phyloP scores from a whole-genome alignment of 257 asterid genomes.

The Plantago ovata region DNA sequence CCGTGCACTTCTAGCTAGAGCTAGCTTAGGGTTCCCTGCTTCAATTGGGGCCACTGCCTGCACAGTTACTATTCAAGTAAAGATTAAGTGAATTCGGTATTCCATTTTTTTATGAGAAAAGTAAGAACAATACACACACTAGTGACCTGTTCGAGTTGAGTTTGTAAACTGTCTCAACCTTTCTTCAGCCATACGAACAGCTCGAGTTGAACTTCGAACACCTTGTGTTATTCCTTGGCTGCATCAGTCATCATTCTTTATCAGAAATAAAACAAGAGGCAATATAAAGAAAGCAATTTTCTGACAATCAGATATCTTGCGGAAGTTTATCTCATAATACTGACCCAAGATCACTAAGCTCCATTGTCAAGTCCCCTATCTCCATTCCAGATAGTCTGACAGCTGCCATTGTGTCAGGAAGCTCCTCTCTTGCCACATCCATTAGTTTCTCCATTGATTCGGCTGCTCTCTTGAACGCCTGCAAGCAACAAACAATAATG shows the following conservation, averaged over 20 bases:
- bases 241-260: constrained; percentile 1
- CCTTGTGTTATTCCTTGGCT: constrained; percentile 86
- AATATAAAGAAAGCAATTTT: background rate
- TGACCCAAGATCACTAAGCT: constrained; percentile 90
- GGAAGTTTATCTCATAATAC: constrained; percentile 12
- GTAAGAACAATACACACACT: background rate
- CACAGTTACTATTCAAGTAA: constrained; percentile 64
- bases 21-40: constrained; percentile 38
- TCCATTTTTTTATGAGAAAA: constrained; percentile 6
- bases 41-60: constrained; percentile 52
- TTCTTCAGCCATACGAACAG: constrained; percentile 76
- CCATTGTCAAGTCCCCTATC: constrained; percentile 83
- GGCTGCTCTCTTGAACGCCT: constrained; percentile 91
- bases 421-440: constrained; percentile 84
- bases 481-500: constrained; percentile 16
- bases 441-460: constrained; percentile 74
- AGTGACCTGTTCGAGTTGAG: constrained; percentile 57
- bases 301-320: background rate
- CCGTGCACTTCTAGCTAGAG: constrained; percentile 64
- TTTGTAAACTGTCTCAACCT: constrained; percentile 58
- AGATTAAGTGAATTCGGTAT: constrained; percentile 48
- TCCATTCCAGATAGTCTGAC: constrained; percentile 96
- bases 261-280: background rate
- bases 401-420: constrained; percentile 94
- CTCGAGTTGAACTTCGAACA: constrained; percentile 76